phyloP scores from a whole-genome alignment of 2,329 filamentous ascomycete species.

The Phyllosticta capitalensis region DNA sequence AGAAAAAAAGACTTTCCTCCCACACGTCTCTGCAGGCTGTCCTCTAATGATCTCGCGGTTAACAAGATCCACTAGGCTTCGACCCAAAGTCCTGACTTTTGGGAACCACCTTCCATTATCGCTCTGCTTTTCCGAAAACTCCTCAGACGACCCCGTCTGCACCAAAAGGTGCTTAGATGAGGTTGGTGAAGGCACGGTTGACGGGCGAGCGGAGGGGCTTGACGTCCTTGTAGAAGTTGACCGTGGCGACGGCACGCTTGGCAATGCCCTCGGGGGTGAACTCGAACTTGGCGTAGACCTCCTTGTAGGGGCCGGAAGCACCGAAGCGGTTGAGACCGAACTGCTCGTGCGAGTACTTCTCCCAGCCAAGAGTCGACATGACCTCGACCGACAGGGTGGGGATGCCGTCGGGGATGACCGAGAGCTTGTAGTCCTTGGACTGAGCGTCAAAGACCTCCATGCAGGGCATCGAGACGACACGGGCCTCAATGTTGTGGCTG shows the following conservation, averaged over 20 bases:
- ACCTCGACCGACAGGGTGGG: constrained; percentile 90
- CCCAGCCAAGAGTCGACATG: constrained; percentile 96
- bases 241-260: constrained; percentile 85
- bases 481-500: constrained; percentile 76
- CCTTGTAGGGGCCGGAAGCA: constrained; percentile 93
- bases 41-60: neutral
- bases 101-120: neutral
- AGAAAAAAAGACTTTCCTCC: neutral
- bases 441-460: constrained; percentile 95
- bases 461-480: constrained; percentile 93
- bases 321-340: constrained; percentile 99
- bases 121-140: neutral
- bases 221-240: constrained; percentile 96
- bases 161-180: constrained; percentile 55
- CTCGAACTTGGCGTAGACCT: constrained; percentile 99
- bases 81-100: neutral
- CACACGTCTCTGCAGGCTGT: no score
- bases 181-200: constrained; percentile 96
- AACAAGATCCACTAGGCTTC: neutral
- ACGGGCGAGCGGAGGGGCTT: constrained; percentile 81
- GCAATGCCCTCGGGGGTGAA: constrained; percentile 95
- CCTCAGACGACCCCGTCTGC: neutral
- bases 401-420: constrained; percentile 86
- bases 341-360: constrained; percentile 98
- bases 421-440: constrained; percentile 87